phyloP scores from a whole-genome alignment of 2,329 filamentous ascomycete species.

The Botryotinia globosa region DNA sequence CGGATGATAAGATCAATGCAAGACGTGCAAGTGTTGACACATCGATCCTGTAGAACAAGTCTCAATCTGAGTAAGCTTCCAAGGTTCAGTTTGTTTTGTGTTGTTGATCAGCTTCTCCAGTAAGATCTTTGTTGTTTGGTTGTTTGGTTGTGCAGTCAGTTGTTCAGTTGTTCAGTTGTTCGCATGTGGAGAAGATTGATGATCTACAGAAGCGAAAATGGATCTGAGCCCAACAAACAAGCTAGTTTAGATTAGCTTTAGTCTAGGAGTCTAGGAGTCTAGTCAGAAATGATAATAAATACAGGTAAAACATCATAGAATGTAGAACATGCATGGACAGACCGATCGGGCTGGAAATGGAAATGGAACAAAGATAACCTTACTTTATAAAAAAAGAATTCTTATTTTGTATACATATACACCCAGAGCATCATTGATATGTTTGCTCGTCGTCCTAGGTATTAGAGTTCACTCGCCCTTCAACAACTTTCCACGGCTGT shows the following conservation, averaged over 20 bases:
- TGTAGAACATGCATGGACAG: slow-evolving; percentile 6
- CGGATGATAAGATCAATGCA: background rate
- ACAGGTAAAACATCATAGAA: background rate
- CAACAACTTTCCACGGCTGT: background rate
- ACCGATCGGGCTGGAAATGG: background rate
- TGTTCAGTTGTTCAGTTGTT: background rate
- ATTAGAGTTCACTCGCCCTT: background rate
- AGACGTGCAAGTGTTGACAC: background rate
- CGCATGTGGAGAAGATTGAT: background rate
- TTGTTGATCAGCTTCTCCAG: background rate
- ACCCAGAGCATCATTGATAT: background rate
- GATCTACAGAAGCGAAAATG: slow-evolving; percentile 3
- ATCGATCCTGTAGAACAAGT: background rate
- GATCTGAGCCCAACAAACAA: background rate
- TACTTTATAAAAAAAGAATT: no score
- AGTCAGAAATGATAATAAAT: background rate
- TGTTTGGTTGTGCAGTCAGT: background rate
- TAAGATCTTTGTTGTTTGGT: background rate
- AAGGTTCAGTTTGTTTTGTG: background rate
- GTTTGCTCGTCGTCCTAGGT: background rate
- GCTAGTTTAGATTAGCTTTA: background rate
- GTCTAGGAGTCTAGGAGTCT: background rate
- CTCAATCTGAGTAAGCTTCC: background rate
- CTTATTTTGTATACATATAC: no score
- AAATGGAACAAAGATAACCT: background rate